A percentile compares a stretch with the other conserved stretches of the same genome.
Evolutionary conservation across 345 rosid species (phyloP).

Genomic region (Nasturtium officinale): DNA sequence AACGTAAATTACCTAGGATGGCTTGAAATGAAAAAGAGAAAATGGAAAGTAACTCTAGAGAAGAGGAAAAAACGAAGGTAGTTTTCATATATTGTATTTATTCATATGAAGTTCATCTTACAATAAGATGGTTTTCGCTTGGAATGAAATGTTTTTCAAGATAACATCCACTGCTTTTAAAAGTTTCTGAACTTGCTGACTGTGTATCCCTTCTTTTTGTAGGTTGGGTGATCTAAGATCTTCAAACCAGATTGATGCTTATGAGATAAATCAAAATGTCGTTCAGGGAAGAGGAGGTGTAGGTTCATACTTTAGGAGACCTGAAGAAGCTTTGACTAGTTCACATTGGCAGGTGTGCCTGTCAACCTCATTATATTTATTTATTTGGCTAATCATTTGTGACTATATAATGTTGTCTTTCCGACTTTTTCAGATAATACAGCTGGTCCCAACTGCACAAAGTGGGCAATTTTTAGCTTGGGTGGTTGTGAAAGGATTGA

Average conservation of each 20-base stretch:
- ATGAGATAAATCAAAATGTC: conserved; percentile 46
- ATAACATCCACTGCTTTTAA: conserved; percentile 21
- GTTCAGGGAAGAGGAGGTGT: conserved; percentile 61
- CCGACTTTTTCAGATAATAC: conserved; percentile 66
- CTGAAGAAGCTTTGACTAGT: conserved; percentile 76
- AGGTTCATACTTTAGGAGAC: conserved; percentile 74
- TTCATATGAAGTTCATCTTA: conserved; percentile 12
- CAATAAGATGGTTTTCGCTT: conserved; percentile 11
- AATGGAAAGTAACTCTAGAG: conserved; percentile 70
- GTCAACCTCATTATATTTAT: conserved; percentile 19
- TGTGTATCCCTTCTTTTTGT: conserved; percentile 38
- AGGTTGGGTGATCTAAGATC: conserved; percentile 64
- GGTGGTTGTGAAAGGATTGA: conserved; percentile 88
- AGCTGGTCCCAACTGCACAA: conserved; percentile 66
- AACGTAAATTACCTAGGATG: conserved; percentile 84
- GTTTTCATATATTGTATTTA: conserved; percentile 4
- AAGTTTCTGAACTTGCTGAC: conserved; percentile 21
- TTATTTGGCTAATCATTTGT: conserved; percentile 33
- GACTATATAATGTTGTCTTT: conserved; percentile 25
- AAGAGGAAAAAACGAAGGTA: conserved; percentile 84
- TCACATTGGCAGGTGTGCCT: conserved; percentile 82
- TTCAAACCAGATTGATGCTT: conserved; percentile 43
- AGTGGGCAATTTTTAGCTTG: conserved; percentile 76
- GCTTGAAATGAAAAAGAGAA: conserved; percentile 91
- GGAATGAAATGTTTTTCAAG: conserved; percentile 15